Evolutionary conservation across 768 basidiomycete genomes (phyloP), one percentile per base, ranked within the genome.

Genomic region (Tulasnella sp.): DNA sequence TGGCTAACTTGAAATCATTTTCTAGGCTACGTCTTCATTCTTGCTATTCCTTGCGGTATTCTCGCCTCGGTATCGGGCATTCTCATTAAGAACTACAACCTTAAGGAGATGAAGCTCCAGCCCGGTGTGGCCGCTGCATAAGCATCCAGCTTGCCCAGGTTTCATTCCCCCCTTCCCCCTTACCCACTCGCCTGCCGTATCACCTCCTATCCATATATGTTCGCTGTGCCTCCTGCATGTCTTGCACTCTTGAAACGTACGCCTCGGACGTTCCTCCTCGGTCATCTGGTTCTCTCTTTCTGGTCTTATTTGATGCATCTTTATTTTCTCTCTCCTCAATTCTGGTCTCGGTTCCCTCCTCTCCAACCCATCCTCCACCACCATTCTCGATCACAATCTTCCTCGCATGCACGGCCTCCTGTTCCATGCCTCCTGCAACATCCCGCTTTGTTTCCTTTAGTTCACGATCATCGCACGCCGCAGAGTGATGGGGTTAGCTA

Each of bases 51-150:
- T 31, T 71, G 79, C 39, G 78, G 52, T 19, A 62, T 77, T 31
- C 42, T 77, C 48, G 76, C 76, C 48, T 77, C 76, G 9, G 24
- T 71, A 19, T 77, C 76, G 24, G 76, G 34, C 16, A 18, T 56
- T 10, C 38, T 84, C n/a, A 83, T 86, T 81, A 84, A 83, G 81
- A 85, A 86, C 82, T 76, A 81, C 76, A 82, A 83, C 81, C 84
- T 85, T 72, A 84, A 85, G 81, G 80, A 83, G 71, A 68, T 78
- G 3, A 78, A 77, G 38, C 42, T 80, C 40, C 74, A 80, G 68
- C 58, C 56, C 27, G 79, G 79, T 31, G 56, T 71, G 19, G 79
- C 76, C n/a, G 74, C 74, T 73, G 71, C 71, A 52, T 52, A 52
- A 52, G 52, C 52, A 52, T 24, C 52, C 7, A 19, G 2, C 46